A percentile compares a stretch with the other conserved stretches of the same genome.
Conservation (phyloP, 2,329 filamentous ascomycete species). For the Tolypocladium nubicola region DNA sequence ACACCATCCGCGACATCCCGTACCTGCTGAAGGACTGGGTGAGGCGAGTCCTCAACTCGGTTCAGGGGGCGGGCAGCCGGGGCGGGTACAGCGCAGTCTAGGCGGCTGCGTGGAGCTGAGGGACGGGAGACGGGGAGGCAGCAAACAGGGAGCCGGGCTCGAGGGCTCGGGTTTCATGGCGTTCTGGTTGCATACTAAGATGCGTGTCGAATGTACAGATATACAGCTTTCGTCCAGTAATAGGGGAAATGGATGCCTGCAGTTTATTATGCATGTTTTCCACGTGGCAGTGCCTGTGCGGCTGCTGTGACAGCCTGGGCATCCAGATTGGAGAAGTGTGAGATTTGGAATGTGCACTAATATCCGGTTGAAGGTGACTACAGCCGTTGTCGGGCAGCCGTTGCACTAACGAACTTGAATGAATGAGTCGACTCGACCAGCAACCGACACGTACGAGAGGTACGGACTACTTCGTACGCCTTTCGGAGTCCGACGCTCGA, state of each 20-base stretch:
- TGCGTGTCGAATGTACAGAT: neutral
- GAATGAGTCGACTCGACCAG: neutral
- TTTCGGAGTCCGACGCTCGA: neutral
- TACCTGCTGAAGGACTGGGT: slow-evolving; percentile 87
- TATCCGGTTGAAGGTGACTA: no score
- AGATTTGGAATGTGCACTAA: no score
- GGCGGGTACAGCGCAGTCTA: slow-evolving; percentile 93
- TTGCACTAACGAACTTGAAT: no score
- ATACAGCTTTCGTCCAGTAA: neutral
- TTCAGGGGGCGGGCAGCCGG: slow-evolving; percentile 73
- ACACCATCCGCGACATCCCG: slow-evolving; percentile 83
- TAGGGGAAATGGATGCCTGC: neutral
- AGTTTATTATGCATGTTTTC: neutral
- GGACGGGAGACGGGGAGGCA: neutral
- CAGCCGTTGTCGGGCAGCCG: no score
- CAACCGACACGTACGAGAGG: neutral
- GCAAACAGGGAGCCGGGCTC: neutral
- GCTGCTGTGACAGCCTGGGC: no score
- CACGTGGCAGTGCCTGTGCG: neutral
- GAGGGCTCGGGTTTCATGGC: neutral
- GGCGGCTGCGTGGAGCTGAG: slow-evolving; percentile 8
- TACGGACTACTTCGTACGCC: neutral
- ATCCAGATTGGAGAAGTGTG: no score
- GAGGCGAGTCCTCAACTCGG: slow-evolving; percentile 66
- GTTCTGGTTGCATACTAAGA: neutral